Conservation (phyloP, 129 eudicot species). For the Flaveria robusta region DNA sequence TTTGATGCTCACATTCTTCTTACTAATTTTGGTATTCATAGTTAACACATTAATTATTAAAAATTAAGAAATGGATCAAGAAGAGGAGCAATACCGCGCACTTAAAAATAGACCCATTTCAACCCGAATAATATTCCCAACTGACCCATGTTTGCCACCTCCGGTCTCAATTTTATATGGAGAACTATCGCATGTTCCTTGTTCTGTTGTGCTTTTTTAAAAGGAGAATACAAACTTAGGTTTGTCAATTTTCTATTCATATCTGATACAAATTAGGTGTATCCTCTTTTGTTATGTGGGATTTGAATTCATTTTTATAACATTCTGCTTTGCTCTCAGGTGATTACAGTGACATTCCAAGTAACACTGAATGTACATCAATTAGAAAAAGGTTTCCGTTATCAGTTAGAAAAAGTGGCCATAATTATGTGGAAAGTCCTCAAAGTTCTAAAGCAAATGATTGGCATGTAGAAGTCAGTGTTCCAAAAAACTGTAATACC, state of each 20-base stretch:
- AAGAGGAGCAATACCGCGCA: no score
- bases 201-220: no score
- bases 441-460: slow-evolving; percentile 49
- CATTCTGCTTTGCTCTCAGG: slow-evolving; percentile 51
- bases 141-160: neutral
- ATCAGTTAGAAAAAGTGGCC: slow-evolving; percentile 55
- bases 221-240: no score
- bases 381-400: slow-evolving; percentile 60
- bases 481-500: slow-evolving; percentile 57
- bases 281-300: neutral
- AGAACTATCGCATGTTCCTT: neutral
- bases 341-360: slow-evolving; percentile 59
- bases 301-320: neutral
- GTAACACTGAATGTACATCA: slow-evolving; percentile 52
- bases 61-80: no score
- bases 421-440: slow-evolving; percentile 47
- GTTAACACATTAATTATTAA: no score
- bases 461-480: slow-evolving; percentile 78
- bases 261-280: neutral
- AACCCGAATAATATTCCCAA: no score
- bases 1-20: neutral
- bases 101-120: no score
- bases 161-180: neutral
- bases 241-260: no score
- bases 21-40: neutral